Percentiles rank a stretch among this genome's conserved stretches.
phyloP scores from a whole-genome alignment of 192 early-diverging fungal species.

The Gaertneriomyces sp. region DNA sequence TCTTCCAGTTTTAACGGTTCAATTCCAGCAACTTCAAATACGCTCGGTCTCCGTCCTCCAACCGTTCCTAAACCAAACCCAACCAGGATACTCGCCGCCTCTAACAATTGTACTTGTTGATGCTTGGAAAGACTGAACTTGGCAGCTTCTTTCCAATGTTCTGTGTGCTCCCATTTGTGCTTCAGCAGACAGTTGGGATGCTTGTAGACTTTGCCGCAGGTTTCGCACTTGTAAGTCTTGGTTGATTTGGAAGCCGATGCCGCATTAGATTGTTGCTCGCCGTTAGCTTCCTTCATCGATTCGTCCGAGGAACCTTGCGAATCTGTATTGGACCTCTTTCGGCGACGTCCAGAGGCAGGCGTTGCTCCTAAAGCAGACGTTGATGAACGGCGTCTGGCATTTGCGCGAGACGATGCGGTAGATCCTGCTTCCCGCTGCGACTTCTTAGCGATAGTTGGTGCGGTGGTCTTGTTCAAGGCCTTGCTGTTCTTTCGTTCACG shows the following conservation, averaged over 20 bases:
- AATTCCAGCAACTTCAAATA: slow-evolving; percentile 14
- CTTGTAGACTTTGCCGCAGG: slow-evolving; percentile 66
- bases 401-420: background rate
- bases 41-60: background rate
- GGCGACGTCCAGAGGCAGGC: background rate
- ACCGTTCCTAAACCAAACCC: slow-evolving; percentile 36
- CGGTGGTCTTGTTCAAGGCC: background rate
- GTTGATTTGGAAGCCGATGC: background rate
- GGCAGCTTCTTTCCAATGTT: slow-evolving; percentile 57
- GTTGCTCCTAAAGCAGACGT: background rate
- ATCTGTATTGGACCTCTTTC: background rate
- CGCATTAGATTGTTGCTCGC: background rate
- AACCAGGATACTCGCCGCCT: slow-evolving; percentile 62
- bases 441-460: background rate
- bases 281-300: background rate
- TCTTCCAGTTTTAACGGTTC: background rate
- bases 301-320: background rate
- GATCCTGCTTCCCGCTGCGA: background rate
- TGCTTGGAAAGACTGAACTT: slow-evolving; percentile 62
- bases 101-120: slow-evolving; percentile 65
- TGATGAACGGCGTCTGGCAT: background rate
- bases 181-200: slow-evolving; percentile 61
- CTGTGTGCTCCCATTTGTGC: slow-evolving; percentile 69
- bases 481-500: background rate
- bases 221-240: slow-evolving; percentile 42